Evolutionary conservation across 768 basidiomycete species (phyloP).

Genomic region (Leccinum imitatum): DNA sequence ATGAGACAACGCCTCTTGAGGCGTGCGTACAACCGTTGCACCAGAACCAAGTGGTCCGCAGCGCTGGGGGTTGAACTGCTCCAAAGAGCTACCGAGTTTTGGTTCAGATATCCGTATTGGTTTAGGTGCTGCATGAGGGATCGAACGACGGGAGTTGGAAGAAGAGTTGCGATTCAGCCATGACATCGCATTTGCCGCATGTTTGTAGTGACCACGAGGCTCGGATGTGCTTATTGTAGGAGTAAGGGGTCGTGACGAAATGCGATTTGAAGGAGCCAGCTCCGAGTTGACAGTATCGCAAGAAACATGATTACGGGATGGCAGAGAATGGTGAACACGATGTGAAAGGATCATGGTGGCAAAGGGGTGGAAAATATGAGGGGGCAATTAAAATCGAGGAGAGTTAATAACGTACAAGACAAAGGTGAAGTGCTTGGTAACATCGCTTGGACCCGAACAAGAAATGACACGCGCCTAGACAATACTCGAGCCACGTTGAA

Average conservation of each 20-base stretch:
- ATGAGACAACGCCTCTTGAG: constrained; percentile 67
- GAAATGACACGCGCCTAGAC: constrained; percentile 7
- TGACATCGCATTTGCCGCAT: constrained; percentile 40
- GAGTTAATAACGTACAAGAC: constrained; percentile 13
- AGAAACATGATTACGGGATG: constrained; percentile 7
- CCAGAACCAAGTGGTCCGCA: constrained; percentile 63
- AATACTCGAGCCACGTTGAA: constrained; percentile 20
- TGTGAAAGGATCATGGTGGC: constrained; percentile 28
- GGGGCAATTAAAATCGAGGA: neutral
- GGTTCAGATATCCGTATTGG: constrained; percentile 48
- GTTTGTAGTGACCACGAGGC: constrained; percentile 32
- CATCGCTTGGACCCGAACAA: constrained; percentile 9
- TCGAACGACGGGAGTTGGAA: constrained; percentile 25
- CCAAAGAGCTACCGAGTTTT: constrained; percentile 34
- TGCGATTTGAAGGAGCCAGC: constrained; percentile 26
- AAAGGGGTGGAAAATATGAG: neutral
- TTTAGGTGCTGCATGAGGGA: constrained; percentile 35
- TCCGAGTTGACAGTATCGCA: constrained; percentile 17
- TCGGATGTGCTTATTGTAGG: constrained; percentile 31
- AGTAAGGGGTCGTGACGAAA: constrained; percentile 18
- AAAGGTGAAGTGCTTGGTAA: constrained; percentile 11
- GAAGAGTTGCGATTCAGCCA: constrained; percentile 44
- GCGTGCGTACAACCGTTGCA: constrained; percentile 75
- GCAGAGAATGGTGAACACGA: constrained; percentile 20
- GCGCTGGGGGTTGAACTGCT: constrained; percentile 33